Conservation (phyloP, 768 basidiomycete species). For the Lenzites betulinus region DNA sequence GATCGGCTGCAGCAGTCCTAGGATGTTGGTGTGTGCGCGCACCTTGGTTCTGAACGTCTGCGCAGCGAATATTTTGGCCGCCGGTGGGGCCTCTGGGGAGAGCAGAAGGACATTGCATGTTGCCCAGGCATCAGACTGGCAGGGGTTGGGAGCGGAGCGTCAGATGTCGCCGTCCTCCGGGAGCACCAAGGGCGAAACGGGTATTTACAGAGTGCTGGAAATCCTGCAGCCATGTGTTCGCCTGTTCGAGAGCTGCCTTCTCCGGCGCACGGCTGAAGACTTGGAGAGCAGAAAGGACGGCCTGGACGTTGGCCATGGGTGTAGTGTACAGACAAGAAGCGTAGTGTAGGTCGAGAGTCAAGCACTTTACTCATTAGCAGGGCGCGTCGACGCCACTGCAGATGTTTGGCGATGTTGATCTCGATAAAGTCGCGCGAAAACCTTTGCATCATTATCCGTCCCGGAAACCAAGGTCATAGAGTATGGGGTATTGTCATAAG, state of each 20-base stretch:
- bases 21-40: slow-evolving; percentile 29
- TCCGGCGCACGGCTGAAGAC: slow-evolving; percentile 84
- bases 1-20: background rate
- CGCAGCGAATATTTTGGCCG: slow-evolving; percentile 91
- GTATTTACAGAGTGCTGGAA: slow-evolving; percentile 99
- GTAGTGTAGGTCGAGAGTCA: slow-evolving; percentile 14
- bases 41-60: slow-evolving; percentile 97
- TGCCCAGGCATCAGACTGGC: slow-evolving; percentile 94
- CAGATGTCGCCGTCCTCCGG: slow-evolving; percentile 57
- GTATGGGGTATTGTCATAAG: slow-evolving; percentile 34
- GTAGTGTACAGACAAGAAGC: slow-evolving; percentile 19
- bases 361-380: background rate
- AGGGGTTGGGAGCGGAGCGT: slow-evolving; percentile 56
- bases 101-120: slow-evolving; percentile 91
- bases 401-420: slow-evolving; percentile 34
- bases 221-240: slow-evolving; percentile 95
- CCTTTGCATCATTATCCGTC: slow-evolving; percentile 10
- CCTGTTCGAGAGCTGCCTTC: slow-evolving; percentile 77
- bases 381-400: slow-evolving; percentile 10
- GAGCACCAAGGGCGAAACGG: slow-evolving; percentile 66
- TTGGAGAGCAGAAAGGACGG: slow-evolving; percentile 72
- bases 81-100: slow-evolving; percentile 70
- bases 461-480: slow-evolving; percentile 4
- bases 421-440: slow-evolving; percentile 10
- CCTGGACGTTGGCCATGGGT: slow-evolving; percentile 68